Evolutionary conservation across 176 grass and related monocot species (phyloP).

Genomic region (Avena insularis): DNA sequence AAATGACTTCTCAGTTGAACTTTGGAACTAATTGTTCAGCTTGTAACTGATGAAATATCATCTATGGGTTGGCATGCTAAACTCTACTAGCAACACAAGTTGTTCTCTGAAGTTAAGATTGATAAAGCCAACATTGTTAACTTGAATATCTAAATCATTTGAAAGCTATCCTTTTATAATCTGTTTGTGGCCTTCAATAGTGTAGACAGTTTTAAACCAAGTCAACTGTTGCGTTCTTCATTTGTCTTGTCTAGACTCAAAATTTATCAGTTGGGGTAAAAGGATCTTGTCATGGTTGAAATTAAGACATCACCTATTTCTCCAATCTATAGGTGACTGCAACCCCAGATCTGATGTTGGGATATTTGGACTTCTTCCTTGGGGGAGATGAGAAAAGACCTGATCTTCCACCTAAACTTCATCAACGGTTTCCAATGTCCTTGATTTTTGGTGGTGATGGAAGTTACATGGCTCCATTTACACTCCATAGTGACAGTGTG

Average conservation of each 20-base stretch:
- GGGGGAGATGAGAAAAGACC: constrained; percentile 98
- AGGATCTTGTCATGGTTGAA: not conserved
- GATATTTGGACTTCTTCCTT: constrained; percentile 98
- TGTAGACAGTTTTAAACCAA: constrained; percentile 20
- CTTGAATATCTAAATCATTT: constrained; percentile 27
- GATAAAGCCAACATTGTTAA: constrained; percentile 1
- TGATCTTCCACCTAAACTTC: constrained; percentile 95
- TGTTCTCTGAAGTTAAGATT: not conserved
- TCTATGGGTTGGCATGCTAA: not conserved
- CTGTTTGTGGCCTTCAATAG: not conserved
- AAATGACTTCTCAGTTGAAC: not conserved
- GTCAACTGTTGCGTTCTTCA: not conserved
- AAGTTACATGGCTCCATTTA: constrained; percentile 99
- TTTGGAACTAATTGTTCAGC: not conserved
- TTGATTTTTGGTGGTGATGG: constrained; percentile 96
- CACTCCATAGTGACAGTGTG: constrained; percentile 95
- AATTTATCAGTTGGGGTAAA: not conserved
- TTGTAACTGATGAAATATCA: constrained; percentile 29
- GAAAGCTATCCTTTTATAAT: not conserved
- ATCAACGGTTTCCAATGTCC: constrained; percentile 92
- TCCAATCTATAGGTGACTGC: constrained; percentile 76
- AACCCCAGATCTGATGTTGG: constrained; percentile 94
- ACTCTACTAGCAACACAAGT: not conserved
- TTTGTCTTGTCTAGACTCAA: constrained; percentile 12
- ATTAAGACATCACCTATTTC: constrained; percentile 26